Base-by-base conservation (phyloP, 768 basidiomycete genomes). In the Tephrocybe sp. region DNA sequence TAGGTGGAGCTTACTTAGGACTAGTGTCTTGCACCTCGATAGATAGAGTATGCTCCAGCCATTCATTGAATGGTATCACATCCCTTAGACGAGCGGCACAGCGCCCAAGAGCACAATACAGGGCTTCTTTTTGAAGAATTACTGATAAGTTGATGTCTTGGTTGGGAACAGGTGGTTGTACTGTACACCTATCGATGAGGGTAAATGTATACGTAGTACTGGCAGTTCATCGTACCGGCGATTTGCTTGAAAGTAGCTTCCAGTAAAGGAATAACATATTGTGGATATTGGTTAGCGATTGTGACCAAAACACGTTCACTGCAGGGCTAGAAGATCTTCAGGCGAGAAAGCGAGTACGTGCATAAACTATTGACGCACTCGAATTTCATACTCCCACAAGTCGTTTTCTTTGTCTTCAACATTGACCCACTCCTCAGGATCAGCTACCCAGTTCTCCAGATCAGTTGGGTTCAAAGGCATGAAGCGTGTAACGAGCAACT, bases 351-450 rank as follows among this genome's bases (percentile, higher is more conserved):
- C 49, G 33, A 6, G 20, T 11, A 18, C 18, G 39, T 24, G 37
- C 28, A 46, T 20, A 28, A 45, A 33, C 25, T 34, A 15, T 43
- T 21, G 33, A 30, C 86, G 24, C 61, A 96, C 94, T 56, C 96
- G 79, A 53, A 97, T 82, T 60, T 96, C 93, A 61, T 81, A 98
- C 60, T 94, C 88, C 94, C 95, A 98, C 51, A 90, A 84, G 33
- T 95, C 93, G 37, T 84, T 89, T 56, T 93, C 93, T 56, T 85
- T 86, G 52, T 93, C 92, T 67, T 98, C 93, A 9, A 83, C 68
- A 53, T 92, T 90, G 10, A 96, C 81, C 92, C 93, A 99, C 60
- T 95, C 91, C 72, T 99, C 96, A 0, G 95, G 93, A 64, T 95
- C 92, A 14, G 79, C 77, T 69, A 86, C 76, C 90, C 95, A 93